Evolutionary conservation across 306 rosid genomes (phyloP).

Genomic region (Acacia melanoxylon): DNA sequence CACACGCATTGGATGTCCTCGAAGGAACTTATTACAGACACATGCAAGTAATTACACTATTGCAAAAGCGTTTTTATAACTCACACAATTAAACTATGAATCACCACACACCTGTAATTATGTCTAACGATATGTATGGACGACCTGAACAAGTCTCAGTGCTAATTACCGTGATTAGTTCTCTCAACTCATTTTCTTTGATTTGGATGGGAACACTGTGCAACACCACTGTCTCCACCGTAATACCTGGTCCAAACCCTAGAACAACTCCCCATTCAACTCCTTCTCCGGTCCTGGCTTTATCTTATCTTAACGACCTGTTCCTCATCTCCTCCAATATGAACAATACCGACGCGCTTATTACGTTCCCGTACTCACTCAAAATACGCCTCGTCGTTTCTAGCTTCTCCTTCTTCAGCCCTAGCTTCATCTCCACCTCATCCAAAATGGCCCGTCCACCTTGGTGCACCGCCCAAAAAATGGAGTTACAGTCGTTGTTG

Average conservation of each 20-base stretch:
- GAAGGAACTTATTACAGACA: no score
- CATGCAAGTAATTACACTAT: no score
- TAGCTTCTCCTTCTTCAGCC: slow-evolving; percentile 44
- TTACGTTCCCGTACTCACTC: slow-evolving; percentile 63
- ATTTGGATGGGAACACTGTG: slow-evolving; percentile 23
- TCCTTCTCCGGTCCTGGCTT: slow-evolving; percentile 48
- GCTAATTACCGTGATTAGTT: no score
- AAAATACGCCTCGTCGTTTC: slow-evolving; percentile 41
- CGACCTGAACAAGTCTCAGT: no score
- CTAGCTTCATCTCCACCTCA: slow-evolving; percentile 49
- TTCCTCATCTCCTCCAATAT: slow-evolving; percentile 56
- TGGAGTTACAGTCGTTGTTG: slow-evolving; percentile 54
- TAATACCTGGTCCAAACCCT: slow-evolving; percentile 62
- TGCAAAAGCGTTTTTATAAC: no score
- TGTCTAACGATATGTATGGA: not conserved
- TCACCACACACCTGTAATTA: no score
- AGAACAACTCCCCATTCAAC: slow-evolving; percentile 59
- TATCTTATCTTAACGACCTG: slow-evolving; percentile 41
- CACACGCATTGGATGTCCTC: no score
- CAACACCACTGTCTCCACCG: slow-evolving; percentile 57
- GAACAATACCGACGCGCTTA: slow-evolving; percentile 52
- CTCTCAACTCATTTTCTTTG: no score
- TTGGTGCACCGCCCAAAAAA: slow-evolving; percentile 60
- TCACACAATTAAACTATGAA: no score
- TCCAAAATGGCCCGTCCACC: slow-evolving; percentile 66